Conservation (phyloP, 176 grass and related monocot genomes). For the Tillandsia fasciculata region DNA sequence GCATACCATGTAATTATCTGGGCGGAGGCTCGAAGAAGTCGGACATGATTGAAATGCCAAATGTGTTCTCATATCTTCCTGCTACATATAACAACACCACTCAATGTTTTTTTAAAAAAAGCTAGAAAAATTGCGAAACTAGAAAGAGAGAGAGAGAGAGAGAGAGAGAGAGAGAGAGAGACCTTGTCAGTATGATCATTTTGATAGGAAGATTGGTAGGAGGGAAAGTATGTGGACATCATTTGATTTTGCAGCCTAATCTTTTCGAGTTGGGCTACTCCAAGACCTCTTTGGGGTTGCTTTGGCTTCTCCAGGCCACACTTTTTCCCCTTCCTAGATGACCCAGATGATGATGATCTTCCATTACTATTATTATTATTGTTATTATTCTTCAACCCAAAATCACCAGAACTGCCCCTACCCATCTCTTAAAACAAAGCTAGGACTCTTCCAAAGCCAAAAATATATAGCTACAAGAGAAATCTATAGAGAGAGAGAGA, state of each 20-base stretch:
- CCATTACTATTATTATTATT: neutral
- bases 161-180: neutral
- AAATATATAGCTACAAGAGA: neutral
- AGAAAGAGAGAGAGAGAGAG: neutral
- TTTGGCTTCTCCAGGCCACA: neutral
- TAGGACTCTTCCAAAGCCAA: neutral
- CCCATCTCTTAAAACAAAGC: neutral
- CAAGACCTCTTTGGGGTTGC: constrained; percentile 1
- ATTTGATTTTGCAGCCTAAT: constrained; percentile 7
- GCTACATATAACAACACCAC: neutral
- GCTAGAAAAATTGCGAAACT: neutral
- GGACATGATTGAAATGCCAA: neutral
- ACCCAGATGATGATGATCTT: neutral
- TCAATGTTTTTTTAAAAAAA: neutral
- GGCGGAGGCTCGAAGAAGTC: neutral
- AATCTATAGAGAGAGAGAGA: neutral
- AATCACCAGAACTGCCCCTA: neutral
- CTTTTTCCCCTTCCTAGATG: constrained; percentile 1
- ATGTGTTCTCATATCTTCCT: neutral
- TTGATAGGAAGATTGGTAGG: neutral
- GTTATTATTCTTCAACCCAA: neutral
- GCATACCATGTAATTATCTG: neutral
- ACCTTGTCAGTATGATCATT: neutral
- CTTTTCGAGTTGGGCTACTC: neutral
- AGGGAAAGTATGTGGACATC: neutral